Base-by-base conservation (phyloP, 2,329 filamentous ascomycete species). In the Mycosphaerelloides madeirae region DNA sequence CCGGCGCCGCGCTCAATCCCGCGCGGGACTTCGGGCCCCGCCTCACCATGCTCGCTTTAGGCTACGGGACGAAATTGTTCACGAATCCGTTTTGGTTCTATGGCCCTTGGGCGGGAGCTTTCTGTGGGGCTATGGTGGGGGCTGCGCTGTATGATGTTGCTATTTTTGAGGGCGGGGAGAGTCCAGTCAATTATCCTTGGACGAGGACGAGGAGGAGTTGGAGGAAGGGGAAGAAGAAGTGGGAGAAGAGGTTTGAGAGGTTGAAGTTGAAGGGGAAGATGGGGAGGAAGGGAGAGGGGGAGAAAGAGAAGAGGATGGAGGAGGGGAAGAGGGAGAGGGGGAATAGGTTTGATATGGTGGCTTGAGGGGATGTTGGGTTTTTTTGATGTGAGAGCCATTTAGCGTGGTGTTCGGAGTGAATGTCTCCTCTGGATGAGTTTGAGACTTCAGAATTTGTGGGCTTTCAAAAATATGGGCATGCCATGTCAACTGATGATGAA, bases 1-100 rank as follows among this genome's bases (percentile, higher is more conserved):
- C 73, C 0, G 73, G 74, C 8, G 66, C 67, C 0, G 69, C 69
- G 0, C 59, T 76, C 48, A 77, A 76, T 29, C 73, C 74, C 0
- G 67, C 69, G 11, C 66, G 73, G 8, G 75, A 77, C 58, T 68
- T 77, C 31, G 73, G 72, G 1, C 73, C 74, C 0, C 67, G 73
- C 12, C 62, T 77, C 2, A 72, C 70, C 0, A 52, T 72, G 28
- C 52, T 70, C 1, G 68, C 68, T 0, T 48, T 76, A 1, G 73
- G 73, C 0, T 76, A 74, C 49, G 63, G 67, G 7, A 56, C 48
- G 1, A 52, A 64, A 9, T 29, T 61, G 1, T 61, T 75, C 47
- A 64, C 57, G 3, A 64, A 69, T 18, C 59, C 63, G 0, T 75
- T 70, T 50, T 74, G 70, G 66, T 68, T 76, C 44, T 75, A 71